phyloP scores from a whole-genome alignment of 1,139 yeast species.

The Kodamaea ohmeri region DNA sequence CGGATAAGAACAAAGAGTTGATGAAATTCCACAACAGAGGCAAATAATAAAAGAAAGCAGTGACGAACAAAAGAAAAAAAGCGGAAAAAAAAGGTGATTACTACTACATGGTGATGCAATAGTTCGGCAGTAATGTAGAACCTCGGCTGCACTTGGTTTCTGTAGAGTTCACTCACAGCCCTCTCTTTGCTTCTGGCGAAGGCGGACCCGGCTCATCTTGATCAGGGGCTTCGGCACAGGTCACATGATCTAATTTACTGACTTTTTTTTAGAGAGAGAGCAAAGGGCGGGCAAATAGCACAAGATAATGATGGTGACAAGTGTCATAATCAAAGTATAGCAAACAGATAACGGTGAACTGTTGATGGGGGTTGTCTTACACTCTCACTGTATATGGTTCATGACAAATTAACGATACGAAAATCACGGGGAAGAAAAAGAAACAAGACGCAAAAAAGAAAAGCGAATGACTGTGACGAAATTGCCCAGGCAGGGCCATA shows the following conservation, averaged over 20 bases:
- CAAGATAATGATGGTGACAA: no score
- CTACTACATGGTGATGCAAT: no score
- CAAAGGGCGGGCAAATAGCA: neutral
- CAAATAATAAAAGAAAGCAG: conserved; percentile 10
- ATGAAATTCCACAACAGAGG: conserved; percentile 12
- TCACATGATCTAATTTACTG: neutral
- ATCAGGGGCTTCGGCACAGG: neutral
- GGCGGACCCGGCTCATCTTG: neutral
- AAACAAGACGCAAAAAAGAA: neutral
- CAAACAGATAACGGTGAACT: no score
- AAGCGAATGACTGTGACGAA: conserved; percentile 2
- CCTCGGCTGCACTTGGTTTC: no score
- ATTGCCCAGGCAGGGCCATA: conserved; percentile 1
- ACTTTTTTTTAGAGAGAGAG: neutral
- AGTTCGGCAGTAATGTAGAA: no score
- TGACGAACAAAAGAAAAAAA: conserved; percentile 12
- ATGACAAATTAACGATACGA: conserved; percentile 3
- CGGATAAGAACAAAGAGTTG: conserved; percentile 9
- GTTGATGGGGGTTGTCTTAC: no score
- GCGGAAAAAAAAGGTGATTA: neutral
- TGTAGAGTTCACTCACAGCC: no score
- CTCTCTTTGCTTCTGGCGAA: neutral
- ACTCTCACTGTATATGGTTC: no score
- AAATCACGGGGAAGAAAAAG: conserved; percentile 4
- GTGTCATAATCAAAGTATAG: no score